Base-by-base conservation (phyloP, 768 basidiomycete species). In the Gymnopilus junonius region DNA sequence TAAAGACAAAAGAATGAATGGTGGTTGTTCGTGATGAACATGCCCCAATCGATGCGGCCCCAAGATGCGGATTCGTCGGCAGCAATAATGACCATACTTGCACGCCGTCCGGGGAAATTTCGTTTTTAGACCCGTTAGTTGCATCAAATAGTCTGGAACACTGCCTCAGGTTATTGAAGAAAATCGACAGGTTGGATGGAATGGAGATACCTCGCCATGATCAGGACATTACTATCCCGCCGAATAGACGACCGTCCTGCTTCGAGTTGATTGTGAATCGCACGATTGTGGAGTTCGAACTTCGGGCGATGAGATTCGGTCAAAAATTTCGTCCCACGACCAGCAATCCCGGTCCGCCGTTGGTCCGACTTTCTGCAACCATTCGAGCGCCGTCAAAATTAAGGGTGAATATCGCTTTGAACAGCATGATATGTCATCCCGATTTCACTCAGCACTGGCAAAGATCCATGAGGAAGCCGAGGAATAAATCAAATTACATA, bases 11-110 rank as follows among this genome's bases (percentile, higher is more conserved):
- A 32, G 29, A n/a, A 31, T 17, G 29, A n/a, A 51, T 31, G 48
- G 48, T 51, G 48, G 48, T 8, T 23, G 48, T 51, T 51, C 48
- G 48, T 51, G 48, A 51, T 31, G 48, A 51, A 51, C 48, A 48
- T 20, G n/a, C 14, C 48, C 48, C 15, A 51, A 51, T 51, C 48
- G 48, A 51, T 51, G 48, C 48, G 48, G 46, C 15, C n/a, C 48
- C 45, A 46, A 42, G 25, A 12, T 27, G 20, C 46, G 31, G 48
- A 51, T 51, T 32, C n/a, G 48, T 51, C 48, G 48, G 48, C n/a
- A 20, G 48, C 27, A 51, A 51, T 51, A 51, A 51, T 29, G 29
- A 51, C 25, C 48, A 51, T 51, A 51, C 48, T 51, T 51, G 48
- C 15, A 51, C 15, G 48, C 32, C 32, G 48, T 51, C 32, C 48